A percentile compares a stretch with the other conserved stretches of the same genome.
Conservation (phyloP, 495 filamentous ascomycete genomes). For the Neurospora discreta region DNA sequence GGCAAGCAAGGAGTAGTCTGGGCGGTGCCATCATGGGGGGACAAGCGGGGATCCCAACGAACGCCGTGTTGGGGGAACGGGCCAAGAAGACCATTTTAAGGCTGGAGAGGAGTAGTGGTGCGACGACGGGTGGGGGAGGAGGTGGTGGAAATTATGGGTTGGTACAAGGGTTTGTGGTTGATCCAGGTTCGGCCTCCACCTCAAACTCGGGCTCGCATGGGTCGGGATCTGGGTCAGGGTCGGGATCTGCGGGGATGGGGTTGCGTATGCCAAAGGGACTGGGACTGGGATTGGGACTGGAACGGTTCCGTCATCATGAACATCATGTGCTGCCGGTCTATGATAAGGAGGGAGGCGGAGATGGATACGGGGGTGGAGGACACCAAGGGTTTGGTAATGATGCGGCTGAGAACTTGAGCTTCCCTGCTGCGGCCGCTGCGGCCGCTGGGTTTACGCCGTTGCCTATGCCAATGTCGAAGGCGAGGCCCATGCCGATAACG, state of each 20-base stretch:
- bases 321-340: not conserved
- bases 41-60: not conserved
- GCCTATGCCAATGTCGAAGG: not conserved
- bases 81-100: not conserved
- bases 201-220: not conserved
- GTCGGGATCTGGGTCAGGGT: not conserved
- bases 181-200: not conserved
- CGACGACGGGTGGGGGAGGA: not conserved
- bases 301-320: not conserved
- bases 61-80: not conserved
- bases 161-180: not conserved
- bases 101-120: not conserved
- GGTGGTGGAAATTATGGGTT: not conserved
- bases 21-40: not conserved
- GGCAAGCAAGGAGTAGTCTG: not conserved
- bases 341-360: not conserved
- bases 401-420: not conserved
- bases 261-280: not conserved
- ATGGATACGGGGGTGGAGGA: not conserved
- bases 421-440: not conserved
- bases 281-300: not conserved
- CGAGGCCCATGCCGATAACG: not conserved
- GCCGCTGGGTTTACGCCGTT: not conserved
- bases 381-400: not conserved
- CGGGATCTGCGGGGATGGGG: not conserved